phyloP scores from a whole-genome alignment of 768 basidiomycete species.

The Cystobasidium tubakii region DNA sequence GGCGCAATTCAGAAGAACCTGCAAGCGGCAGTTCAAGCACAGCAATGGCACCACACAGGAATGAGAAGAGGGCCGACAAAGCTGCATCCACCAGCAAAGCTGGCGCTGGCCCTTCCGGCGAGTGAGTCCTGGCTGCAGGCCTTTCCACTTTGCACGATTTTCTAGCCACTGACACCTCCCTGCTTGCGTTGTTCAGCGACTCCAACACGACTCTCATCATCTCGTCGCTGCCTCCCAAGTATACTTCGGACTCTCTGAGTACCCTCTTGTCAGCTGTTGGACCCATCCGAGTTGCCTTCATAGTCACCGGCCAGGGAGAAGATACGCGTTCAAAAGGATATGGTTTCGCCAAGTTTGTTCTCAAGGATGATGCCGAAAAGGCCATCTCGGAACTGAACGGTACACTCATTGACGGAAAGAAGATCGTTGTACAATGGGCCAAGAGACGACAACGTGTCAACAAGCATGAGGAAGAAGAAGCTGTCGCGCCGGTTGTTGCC shows the following conservation, averaged over 20 bases:
- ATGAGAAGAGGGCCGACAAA: not conserved
- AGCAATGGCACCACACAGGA: not conserved
- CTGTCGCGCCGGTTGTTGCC: constrained; percentile 37
- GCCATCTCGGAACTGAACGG: constrained; percentile 40
- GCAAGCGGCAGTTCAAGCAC: not conserved
- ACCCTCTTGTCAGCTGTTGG: constrained; percentile 93
- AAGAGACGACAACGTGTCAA: constrained; percentile 41
- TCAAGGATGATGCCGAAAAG: constrained; percentile 74
- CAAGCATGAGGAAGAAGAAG: constrained; percentile 40
- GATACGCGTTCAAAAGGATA: constrained; percentile 71
- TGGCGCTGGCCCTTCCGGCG: not conserved
- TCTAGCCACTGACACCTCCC: not conserved
- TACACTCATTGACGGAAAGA: constrained; percentile 37
- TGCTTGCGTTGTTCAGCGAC: not conserved
- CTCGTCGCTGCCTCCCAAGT: constrained; percentile 82
- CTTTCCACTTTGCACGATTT: not conserved
- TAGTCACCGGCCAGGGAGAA: constrained; percentile 71
- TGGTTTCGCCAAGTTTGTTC: constrained; percentile 87
- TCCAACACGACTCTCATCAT: constrained; percentile 71
- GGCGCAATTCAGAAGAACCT: not conserved
- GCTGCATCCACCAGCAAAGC: not conserved
- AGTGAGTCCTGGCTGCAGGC: not conserved
- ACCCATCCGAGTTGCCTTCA: constrained; percentile 86
- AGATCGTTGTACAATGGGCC: constrained; percentile 39
- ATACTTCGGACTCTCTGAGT: constrained; percentile 81